phyloP scores from a whole-genome alignment of 2,329 filamentous ascomycete species.

The Chalaropsis ovoidea region DNA sequence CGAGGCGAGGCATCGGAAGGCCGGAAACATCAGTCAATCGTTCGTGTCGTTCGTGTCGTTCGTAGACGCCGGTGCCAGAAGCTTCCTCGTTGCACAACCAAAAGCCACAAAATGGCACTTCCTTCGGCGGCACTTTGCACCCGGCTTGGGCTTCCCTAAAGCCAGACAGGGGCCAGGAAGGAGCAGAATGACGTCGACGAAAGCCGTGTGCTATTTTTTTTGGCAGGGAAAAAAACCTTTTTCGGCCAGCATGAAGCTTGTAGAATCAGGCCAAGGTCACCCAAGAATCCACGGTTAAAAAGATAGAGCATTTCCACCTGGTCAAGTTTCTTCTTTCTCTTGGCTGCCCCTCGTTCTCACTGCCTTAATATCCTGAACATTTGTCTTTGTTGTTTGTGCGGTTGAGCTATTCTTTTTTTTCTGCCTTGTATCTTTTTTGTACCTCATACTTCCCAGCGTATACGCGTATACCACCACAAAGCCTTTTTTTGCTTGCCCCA shows the following conservation, averaged over 20 bases:
- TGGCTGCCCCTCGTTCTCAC: neutral
- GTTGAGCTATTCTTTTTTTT: neutral
- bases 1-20: neutral
- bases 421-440: neutral
- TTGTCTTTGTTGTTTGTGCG: neutral
- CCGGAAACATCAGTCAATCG: neutral
- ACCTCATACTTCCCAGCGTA: neutral
- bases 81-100: neutral
- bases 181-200: constrained; percentile 7
- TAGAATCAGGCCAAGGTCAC: constrained; percentile 9
- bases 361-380: neutral
- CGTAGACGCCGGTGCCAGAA: neutral
- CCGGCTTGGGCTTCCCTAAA: constrained; percentile 2
- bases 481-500: neutral
- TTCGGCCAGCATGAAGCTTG: constrained; percentile 14
- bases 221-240: constrained; percentile 9
- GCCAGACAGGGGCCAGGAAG: constrained; percentile 4
- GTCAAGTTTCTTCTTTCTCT: neutral
- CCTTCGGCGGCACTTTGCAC: neutral
- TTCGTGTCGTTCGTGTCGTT: neutral
- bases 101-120: constrained; percentile 8
- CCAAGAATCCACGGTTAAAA: neutral
- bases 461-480: neutral
- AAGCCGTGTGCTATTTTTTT: neutral
- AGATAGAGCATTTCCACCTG: constrained; percentile 1